Base-by-base conservation (phyloP, 129 eudicot species). In the Mikania micrantha region DNA sequence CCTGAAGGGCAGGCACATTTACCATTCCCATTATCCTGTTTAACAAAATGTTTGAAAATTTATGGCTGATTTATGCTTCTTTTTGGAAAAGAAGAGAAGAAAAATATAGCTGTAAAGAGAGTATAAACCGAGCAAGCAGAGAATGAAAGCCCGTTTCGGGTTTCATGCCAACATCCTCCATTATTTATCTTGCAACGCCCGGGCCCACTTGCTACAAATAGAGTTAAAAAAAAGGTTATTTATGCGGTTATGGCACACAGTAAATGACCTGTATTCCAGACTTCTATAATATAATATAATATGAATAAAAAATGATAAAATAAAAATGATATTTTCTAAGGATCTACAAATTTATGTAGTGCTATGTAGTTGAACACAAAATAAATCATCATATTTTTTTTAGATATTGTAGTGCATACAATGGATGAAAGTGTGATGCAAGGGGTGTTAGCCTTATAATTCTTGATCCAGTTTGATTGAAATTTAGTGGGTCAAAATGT, bases 151-250 rank as follows among this genome's bases (percentile, higher is more conserved):
- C 94, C 97, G 50, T 85, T 75, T 62, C 85, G 84, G 49, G 79
- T 75, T 65, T 86, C 95, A 72, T 90, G 90, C 96, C 98, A 93
- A 82, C 96, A 93, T 71, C 95, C 98, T 41, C 99, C 99, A 35
- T 94, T 87, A 66, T 84, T 87, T 54, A 93, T 78, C 81, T 82
- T 84, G 81, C 98, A 88, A 54, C 95, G 87, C 54, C 92, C 95
- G n/a, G 96, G 90, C 72, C 98, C 98, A 64, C 72, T 80, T 62
- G 95, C 98, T 94, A 79, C 75, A 75, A 77, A 38, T 47, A 44
- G 41, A 54, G 32, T 15, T 35, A 24, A 1, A 64, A 69, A 53
- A 54, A 25, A 40, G 62, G 34, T 61, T 72, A 17, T 57, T 42
- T 59, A 58, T 27, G 65, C n/a, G 53, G 38, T 6, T 38, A 28